These are phyloP conservation scores for Teratosphaeria pseudoeucalypti DNA, from an alignment of 2,329 filamentous ascomycete genomes.

Conservation along the genomic window DNA sequence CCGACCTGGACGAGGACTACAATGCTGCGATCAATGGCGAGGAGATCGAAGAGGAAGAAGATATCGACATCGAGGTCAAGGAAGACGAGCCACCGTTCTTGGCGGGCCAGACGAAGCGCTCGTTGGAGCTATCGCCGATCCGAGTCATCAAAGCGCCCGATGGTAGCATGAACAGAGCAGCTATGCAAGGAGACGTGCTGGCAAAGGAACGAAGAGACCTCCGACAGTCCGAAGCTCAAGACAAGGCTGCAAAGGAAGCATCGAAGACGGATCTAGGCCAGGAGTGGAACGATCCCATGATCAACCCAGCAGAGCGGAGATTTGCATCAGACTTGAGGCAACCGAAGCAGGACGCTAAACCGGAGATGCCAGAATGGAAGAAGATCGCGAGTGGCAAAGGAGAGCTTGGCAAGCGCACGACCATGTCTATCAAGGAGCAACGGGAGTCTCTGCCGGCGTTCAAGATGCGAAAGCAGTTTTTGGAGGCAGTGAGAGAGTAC, in stretches of 20 bases:
- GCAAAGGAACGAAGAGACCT: constrained; percentile 85
- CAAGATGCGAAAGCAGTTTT: constrained; percentile 75
- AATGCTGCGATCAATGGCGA: constrained; percentile 78
- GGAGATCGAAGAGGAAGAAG: constrained; percentile 85
- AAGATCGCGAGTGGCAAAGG: constrained; percentile 64
- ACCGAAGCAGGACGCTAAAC: constrained; percentile 41
- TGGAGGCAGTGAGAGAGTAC: constrained; percentile 77
- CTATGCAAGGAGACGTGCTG: constrained; percentile 81
- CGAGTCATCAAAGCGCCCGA: constrained; percentile 95
- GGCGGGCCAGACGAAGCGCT: constrained; percentile 92
- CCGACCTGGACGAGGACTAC: constrained; percentile 89
- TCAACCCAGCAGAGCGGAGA: constrained; percentile 68
- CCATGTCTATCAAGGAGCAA: constrained; percentile 89
- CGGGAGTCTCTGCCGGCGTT: constrained; percentile 81
- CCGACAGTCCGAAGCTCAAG: constrained; percentile 77
- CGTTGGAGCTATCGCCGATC: constrained; percentile 87
- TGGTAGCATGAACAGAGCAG: constrained; percentile 92
- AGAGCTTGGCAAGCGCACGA: constrained; percentile 75
- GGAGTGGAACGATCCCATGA: constrained; percentile 97
- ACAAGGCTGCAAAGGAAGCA: constrained; percentile 61
- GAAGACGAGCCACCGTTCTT: constrained; percentile 96
- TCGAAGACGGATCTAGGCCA: constrained; percentile 72
- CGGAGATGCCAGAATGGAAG: constrained; percentile 83
- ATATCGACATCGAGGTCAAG: constrained; percentile 91
- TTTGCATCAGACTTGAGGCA: constrained; percentile 81